Conservation (phyloP, 306 rosid species). For the Quercus variabilis region DNA sequence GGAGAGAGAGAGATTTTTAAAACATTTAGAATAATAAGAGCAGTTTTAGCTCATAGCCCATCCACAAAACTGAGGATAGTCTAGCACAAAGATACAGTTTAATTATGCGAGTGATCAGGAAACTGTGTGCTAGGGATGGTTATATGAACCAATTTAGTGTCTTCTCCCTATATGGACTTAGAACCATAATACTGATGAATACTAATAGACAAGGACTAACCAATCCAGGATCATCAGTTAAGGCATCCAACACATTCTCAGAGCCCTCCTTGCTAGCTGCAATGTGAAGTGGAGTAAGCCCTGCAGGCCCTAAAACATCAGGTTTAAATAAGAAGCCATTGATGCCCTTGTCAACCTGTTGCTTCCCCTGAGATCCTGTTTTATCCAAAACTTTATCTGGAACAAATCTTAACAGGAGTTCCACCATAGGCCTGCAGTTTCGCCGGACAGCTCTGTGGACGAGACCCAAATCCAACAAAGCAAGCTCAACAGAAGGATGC, state of each 20-base stretch:
- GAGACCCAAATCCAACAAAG: conserved; percentile 66
- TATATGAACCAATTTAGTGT: not conserved
- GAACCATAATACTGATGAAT: not conserved
- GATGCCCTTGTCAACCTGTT: conserved; percentile 22
- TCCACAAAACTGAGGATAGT: not conserved
- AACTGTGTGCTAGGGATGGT: not conserved
- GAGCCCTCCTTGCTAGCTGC: conserved; percentile 68
- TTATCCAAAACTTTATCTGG: conserved; percentile 34
- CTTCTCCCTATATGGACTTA: not conserved
- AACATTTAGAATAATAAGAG: not conserved
- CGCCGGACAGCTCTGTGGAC: conserved; percentile 84
- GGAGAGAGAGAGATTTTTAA: not conserved
- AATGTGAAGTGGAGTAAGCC: conserved; percentile 85
- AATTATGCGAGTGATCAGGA: not conserved
- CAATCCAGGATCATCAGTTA: conserved; percentile 85
- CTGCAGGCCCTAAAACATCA: conserved; percentile 59
- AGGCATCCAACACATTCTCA: conserved; percentile 74
- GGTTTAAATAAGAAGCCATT: conserved; percentile 66
- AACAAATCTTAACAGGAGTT: conserved; percentile 56
- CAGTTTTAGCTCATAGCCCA: not conserved
- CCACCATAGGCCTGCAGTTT: conserved; percentile 69
- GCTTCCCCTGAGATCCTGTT: conserved; percentile 37
- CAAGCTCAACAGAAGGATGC: conserved; percentile 45
- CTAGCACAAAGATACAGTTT: not conserved
- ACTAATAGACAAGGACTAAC: conserved; percentile 35